Conservation (phyloP, 2,329 filamentous ascomycete species). For the Sporothrix curviconia region DNA sequence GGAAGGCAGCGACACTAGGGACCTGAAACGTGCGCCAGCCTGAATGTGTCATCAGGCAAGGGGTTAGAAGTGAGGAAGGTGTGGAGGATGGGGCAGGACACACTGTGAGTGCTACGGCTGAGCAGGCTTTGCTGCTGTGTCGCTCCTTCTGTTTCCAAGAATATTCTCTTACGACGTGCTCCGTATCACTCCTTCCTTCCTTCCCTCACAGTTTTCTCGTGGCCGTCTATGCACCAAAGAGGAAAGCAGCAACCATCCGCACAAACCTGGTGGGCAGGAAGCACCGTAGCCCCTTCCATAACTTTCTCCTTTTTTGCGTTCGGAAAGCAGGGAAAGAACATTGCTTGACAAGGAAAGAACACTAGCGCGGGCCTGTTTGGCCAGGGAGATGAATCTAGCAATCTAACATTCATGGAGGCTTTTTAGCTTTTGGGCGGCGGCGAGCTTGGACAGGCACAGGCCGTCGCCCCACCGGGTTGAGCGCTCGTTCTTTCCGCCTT, state of each 20-base stretch:
- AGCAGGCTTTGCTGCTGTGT: not conserved
- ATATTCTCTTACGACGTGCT: not conserved
- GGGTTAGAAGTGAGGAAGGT: not conserved
- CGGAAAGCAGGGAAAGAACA: conserved; percentile 1
- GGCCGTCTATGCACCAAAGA: too few species aligned
- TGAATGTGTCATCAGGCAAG: conserved; percentile 14
- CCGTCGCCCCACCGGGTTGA: not conserved
- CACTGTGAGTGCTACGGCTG: not conserved
- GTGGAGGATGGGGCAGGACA: conserved; percentile 1
- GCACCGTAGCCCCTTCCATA: too few species aligned
- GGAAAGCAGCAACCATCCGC: too few species aligned
- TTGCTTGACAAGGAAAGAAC: conserved; percentile 2
- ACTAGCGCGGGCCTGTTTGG: conserved; percentile 1
- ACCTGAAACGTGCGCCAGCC: conserved; percentile 16
- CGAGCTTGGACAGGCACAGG: not conserved
- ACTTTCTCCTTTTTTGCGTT: not conserved
- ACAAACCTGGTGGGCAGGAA: too few species aligned
- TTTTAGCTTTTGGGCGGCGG: not conserved
- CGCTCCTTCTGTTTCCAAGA: not conserved
- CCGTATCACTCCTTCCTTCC: not conserved
- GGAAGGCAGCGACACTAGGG: not conserved
- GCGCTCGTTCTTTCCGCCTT: not conserved
- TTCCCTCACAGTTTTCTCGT: not conserved
- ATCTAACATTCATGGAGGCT: too few species aligned
- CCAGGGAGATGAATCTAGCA: too few species aligned